Conservation (phyloP, 2,329 filamentous ascomycete species). For the Penicillium decumbens region DNA sequence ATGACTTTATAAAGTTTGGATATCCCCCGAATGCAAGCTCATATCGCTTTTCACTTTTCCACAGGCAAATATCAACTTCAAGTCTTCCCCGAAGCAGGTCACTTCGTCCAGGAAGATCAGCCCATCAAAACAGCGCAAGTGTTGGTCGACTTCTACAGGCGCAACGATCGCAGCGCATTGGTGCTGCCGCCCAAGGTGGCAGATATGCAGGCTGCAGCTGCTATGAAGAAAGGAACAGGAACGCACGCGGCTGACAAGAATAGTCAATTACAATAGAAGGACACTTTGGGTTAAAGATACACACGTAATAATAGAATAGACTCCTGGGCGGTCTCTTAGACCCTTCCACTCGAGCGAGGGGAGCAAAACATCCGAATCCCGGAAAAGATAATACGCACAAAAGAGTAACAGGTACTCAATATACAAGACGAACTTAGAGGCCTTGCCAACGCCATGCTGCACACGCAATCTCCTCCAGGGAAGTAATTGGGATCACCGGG, state of each 20-base stretch:
- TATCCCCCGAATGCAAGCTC: neutral
- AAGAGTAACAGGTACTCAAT: no score
- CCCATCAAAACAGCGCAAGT: conserved; percentile 83
- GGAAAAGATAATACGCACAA: no score
- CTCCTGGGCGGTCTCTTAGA: no score
- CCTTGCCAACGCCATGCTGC: no score
- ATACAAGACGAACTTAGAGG: no score
- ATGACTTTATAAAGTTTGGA: conserved; percentile 22
- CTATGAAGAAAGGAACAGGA: conserved; percentile 38
- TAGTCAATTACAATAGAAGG: neutral
- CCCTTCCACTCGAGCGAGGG: no score
- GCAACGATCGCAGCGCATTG: conserved; percentile 80
- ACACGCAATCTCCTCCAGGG: no score
- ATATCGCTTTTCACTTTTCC: neutral
- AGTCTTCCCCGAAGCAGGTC: conserved; percentile 89
- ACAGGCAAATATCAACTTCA: conserved; percentile 84
- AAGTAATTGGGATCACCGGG: no score
- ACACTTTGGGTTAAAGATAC: no score
- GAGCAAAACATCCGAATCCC: no score
- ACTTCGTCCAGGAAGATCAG: conserved; percentile 94
- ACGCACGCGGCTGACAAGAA: conserved; percentile 1
- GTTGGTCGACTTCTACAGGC: conserved; percentile 82
- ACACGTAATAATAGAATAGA: no score
- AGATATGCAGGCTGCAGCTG: conserved; percentile 52
- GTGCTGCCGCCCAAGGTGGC: conserved; percentile 90